These are phyloP conservation scores for Simplicillium aogashimaense DNA, from an alignment of 2,329 filamentous ascomycete genomes.

Conservation along the genomic window DNA sequence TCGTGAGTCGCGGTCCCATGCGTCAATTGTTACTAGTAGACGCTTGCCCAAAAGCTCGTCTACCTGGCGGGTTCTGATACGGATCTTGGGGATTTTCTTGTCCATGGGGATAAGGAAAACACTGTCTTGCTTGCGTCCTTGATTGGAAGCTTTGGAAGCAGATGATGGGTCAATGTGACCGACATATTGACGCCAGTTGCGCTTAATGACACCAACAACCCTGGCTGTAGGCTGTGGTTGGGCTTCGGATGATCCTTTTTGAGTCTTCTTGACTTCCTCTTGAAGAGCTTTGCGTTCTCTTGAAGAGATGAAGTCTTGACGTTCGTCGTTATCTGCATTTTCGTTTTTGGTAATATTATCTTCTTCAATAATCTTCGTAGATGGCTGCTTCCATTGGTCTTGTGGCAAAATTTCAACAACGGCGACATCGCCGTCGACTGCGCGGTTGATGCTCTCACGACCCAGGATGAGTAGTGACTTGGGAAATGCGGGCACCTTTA, in stretches of 20 bases:
- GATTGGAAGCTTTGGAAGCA: conserved; percentile 60
- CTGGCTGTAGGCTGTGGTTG: conserved; percentile 81
- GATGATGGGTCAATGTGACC: conserved; percentile 88
- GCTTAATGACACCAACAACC: conserved; percentile 85
- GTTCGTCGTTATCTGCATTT: conserved; percentile 76
- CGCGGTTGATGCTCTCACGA: conserved; percentile 90
- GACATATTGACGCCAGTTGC: conserved; percentile 97
- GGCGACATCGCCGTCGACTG: conserved; percentile 84
- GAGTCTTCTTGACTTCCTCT: conserved; percentile 80
- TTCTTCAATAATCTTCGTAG: conserved; percentile 92
- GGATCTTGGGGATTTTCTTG: conserved; percentile 93
- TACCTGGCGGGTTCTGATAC: conserved; percentile 83
- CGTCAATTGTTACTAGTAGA: conserved; percentile 85
- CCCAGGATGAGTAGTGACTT: conserved; percentile 82
- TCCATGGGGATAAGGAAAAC: conserved; percentile 98
- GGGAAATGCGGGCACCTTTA: conserved; percentile 83
- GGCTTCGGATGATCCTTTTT: conserved; percentile 66
- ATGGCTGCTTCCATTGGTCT: conserved; percentile 95
- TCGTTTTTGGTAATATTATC: conserved; percentile 87
- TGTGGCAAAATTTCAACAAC: conserved; percentile 88
- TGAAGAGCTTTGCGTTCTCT: conserved; percentile 79
- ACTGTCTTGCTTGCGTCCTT: conserved; percentile 77
- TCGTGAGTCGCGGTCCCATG: conserved; percentile 87
- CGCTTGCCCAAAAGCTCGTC: conserved; percentile 83
- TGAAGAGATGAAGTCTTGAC: conserved; percentile 71